Evolutionary conservation across 305 asterid genomes (phyloP).

Genomic region (Solanum hybrid): DNA sequence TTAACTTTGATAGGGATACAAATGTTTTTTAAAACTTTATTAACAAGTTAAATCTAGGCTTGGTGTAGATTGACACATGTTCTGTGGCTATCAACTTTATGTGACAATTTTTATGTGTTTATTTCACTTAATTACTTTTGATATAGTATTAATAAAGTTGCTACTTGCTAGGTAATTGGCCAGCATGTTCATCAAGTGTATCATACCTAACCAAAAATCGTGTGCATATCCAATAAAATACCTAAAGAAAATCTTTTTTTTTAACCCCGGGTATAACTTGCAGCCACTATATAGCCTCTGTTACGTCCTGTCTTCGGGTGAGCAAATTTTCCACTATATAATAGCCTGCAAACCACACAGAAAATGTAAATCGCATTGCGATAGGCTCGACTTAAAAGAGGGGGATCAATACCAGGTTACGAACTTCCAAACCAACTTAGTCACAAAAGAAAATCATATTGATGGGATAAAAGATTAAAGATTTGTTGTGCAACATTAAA

Average conservation of each 20-base stretch:
- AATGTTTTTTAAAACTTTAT: neutral
- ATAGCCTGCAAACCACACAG: neutral
- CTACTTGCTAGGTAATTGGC: conserved; percentile 4
- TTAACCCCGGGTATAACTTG: neutral
- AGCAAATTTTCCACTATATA: no score
- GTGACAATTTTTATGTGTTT: neutral
- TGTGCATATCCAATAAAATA: neutral
- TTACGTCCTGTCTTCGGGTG: neutral
- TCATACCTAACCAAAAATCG: neutral
- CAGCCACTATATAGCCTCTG: neutral
- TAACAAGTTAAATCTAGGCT: neutral
- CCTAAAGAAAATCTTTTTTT: neutral
- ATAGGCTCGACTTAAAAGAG: neutral
- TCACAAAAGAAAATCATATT: neutral
- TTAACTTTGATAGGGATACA: neutral
- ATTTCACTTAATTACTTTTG: neutral
- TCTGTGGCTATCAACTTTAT: neutral
- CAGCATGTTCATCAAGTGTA: neutral
- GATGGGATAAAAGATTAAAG: neutral
- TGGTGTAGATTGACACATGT: neutral
- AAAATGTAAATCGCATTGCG: neutral
- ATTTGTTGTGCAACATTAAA: neutral
- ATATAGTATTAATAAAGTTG: neutral
- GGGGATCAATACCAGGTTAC: neutral
- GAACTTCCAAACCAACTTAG: neutral